These are phyloP conservation scores for Hyparrhenia diplandra DNA, from an alignment of 176 grass and related monocot species.

Conservation along the genomic window DNA sequence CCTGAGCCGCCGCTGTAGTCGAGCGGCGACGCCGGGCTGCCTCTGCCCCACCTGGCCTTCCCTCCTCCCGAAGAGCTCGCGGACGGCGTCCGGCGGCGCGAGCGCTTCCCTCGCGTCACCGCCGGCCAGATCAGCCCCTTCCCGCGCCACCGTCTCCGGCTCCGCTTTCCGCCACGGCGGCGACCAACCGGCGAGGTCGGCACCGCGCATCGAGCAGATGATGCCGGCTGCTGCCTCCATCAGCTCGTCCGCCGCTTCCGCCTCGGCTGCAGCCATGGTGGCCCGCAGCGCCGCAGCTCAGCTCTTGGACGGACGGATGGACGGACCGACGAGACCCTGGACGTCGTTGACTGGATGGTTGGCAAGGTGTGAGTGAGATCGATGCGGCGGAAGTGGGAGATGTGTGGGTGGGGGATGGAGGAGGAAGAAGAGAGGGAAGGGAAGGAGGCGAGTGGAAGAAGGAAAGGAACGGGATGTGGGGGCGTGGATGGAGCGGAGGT, in stretches of 20 bases:
- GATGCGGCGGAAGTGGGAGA: too few species aligned
- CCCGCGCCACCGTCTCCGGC: neutral
- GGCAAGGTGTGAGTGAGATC: too few species aligned
- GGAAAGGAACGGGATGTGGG: constrained; percentile 10
- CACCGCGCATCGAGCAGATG: constrained; percentile 36
- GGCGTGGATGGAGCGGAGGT: neutral
- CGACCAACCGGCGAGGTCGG: constrained; percentile 37
- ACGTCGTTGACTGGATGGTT: too few species aligned
- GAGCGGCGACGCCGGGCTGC: constrained; percentile 61
- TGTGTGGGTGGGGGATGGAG: constrained; percentile 13
- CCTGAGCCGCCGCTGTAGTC: constrained; percentile 48
- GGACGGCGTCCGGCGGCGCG: constrained; percentile 23
- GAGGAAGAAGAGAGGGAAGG: neutral
- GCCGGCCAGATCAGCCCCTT: constrained; percentile 25
- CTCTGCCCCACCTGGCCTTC: constrained; percentile 33
- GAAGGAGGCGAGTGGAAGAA: neutral
- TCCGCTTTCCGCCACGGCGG: constrained; percentile 30
- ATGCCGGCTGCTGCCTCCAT: constrained; percentile 26
- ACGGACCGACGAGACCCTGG: neutral
- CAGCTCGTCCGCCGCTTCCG: constrained; percentile 19
- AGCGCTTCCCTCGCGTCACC: constrained; percentile 27
- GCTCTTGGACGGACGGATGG: too few species aligned
- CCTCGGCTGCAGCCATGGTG: constrained; percentile 12
- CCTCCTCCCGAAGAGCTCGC: neutral
- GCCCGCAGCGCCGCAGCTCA: neutral